Conservation (phyloP, 2,329 filamentous ascomycete genomes). For the Colletotrichum nymphaeae region DNA sequence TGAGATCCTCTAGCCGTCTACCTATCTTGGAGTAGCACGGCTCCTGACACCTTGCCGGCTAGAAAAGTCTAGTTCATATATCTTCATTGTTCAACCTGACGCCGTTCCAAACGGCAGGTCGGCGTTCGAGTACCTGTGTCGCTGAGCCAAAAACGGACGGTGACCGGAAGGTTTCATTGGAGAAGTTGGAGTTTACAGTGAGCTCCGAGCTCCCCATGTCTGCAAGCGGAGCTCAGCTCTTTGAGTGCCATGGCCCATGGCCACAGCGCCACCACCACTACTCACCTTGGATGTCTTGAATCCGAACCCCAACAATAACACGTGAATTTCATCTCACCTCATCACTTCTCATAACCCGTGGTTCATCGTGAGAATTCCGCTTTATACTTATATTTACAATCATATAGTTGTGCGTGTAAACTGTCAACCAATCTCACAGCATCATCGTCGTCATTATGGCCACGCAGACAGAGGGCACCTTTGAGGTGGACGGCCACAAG, state of each 20-base stretch:
- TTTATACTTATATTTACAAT: neutral
- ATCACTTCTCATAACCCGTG: neutral
- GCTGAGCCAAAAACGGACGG: neutral
- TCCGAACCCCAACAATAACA: neutral
- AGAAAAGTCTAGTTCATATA: neutral
- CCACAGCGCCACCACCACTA: constrained; percentile 1
- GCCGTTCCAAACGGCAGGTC: neutral
- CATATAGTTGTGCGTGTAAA: neutral
- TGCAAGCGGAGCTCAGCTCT: constrained; percentile 12
- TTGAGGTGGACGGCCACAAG: constrained; percentile 55
- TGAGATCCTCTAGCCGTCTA: neutral
- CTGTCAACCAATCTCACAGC: neutral
- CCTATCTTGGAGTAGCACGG: neutral
- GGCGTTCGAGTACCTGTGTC: neutral
- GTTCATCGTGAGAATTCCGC: too few relatives aligned
- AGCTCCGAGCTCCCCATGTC: constrained; percentile 5
- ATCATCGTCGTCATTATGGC: constrained; percentile 43
- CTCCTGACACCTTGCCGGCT: neutral
- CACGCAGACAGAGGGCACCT: constrained; percentile 61
- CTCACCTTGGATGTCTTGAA: constrained; percentile 10
- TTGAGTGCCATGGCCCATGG: neutral
- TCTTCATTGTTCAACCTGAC: neutral
- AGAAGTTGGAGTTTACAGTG: neutral
- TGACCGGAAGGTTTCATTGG: neutral
- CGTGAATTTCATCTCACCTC: constrained; percentile 3